A percentile compares a stretch with the other conserved stretches of the same genome.
Conservation (phyloP, 2,329 filamentous ascomycete species). For the Curvularia sp. region DNA sequence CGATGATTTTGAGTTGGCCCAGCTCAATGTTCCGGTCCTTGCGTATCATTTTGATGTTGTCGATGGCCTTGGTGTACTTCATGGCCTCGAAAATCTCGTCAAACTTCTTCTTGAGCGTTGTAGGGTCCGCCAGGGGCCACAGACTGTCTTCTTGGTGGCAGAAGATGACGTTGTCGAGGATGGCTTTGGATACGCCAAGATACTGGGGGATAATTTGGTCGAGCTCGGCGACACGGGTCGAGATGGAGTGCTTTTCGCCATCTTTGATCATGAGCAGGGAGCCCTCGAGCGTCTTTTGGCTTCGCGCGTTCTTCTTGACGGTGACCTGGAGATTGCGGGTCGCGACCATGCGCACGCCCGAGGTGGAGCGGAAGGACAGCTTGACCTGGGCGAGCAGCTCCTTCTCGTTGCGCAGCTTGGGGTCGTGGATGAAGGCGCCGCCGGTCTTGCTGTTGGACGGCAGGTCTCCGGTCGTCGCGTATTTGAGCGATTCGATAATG, state of each 20-base stretch:
- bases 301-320: constrained; percentile 78
- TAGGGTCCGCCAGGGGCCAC: constrained; percentile 93
- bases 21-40: constrained; percentile 84
- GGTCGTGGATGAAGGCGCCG: constrained; percentile 95
- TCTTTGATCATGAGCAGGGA: constrained; percentile 77
- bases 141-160: constrained; percentile 98
- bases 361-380: constrained; percentile 81
- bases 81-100: constrained; percentile 97
- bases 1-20: constrained; percentile 73
- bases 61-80: constrained; percentile 97
- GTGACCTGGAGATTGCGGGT: constrained; percentile 85
- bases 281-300: constrained; percentile 84
- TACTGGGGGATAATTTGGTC: constrained; percentile 84
- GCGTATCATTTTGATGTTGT: constrained; percentile 85
- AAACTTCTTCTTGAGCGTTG: constrained; percentile 87
- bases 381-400: constrained; percentile 92
- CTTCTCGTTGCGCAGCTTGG: constrained; percentile 87
- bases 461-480: constrained; percentile 92
- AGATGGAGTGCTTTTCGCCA: constrained; percentile 80
- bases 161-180: constrained; percentile 95
- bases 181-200: constrained; percentile 86
- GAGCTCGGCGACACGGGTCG: constrained; percentile 80
- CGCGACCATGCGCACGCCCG: constrained; percentile 79
- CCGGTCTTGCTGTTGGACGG: constrained; percentile 87
- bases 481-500: constrained; percentile 98